Percentiles rank a stretch among this genome's conserved stretches.
These are phyloP conservation scores for Sutorius eximius DNA, from an alignment of 1,284 basidiomycete genomes.

Conservation along the genomic window DNA sequence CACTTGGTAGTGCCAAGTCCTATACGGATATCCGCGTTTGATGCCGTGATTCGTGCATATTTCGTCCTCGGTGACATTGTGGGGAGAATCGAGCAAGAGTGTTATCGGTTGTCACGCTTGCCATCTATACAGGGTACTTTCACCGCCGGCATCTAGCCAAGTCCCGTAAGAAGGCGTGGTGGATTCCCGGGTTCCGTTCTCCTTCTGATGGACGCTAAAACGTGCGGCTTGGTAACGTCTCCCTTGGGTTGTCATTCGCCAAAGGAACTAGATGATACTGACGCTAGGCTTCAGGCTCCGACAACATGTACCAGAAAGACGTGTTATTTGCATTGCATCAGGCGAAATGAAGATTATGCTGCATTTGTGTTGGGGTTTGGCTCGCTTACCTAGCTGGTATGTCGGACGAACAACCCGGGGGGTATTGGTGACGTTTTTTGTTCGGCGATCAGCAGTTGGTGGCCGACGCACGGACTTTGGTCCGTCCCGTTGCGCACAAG, in stretches of 20 bases:
- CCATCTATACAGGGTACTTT: background rate
- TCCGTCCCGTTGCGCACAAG: constrained; percentile 1
- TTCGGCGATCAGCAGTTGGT: background rate
- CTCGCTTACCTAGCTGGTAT: background rate
- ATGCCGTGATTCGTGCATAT: background rate
- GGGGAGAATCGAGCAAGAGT: background rate
- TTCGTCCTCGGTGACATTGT: background rate
- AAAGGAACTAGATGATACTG: background rate
- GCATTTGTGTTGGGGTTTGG: background rate
- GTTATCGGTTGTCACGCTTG: background rate
- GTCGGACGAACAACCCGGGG: background rate
- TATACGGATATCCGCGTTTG: constrained; percentile 4
- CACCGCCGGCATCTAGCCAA: too few species aligned
- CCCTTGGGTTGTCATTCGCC: background rate
- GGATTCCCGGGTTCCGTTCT: background rate
- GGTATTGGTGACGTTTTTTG: background rate
- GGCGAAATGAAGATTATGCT: background rate
- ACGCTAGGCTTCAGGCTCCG: background rate
- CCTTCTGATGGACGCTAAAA: background rate
- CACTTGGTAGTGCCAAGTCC: constrained; percentile 15
- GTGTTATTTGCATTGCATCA: background rate
- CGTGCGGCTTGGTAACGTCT: background rate
- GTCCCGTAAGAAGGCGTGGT: background rate
- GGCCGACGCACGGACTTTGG: background rate
- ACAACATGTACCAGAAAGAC: too few species aligned